Conservation (phyloP, 768 basidiomycete species). For the Mycena galopus region DNA sequence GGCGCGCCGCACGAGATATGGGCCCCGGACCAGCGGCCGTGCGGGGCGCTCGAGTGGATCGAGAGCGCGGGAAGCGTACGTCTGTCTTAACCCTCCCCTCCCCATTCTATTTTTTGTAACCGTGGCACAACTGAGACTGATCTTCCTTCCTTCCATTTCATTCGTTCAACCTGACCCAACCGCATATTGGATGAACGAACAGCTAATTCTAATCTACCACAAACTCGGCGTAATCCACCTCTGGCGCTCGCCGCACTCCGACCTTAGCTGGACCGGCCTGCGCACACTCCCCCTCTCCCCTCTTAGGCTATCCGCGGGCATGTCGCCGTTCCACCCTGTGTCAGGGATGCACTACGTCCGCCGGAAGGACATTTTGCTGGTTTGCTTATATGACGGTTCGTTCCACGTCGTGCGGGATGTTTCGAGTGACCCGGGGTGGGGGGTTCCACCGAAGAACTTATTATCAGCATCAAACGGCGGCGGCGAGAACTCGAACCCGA, state of each 20-base stretch:
- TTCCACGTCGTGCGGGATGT: conserved; percentile 71
- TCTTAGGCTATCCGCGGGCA: conserved; percentile 67
- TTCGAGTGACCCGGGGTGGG: conserved; percentile 61
- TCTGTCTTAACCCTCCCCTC: no score
- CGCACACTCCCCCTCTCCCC: conserved; percentile 58
- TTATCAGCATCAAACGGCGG: no score
- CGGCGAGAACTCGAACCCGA: no score
- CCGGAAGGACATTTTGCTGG: conserved; percentile 63
- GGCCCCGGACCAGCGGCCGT: conserved; percentile 55
- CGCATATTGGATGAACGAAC: not conserved
- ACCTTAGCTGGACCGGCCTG: conserved; percentile 64
- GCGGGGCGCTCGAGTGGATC: conserved; percentile 73
- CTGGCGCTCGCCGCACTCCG: conserved; percentile 57
- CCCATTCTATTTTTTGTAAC: no score
- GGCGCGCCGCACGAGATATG: conserved; percentile 40
- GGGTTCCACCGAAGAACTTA: no score
- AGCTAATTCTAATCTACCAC: conserved; percentile 71
- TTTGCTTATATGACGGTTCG: conserved; percentile 79
- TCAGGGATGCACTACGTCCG: conserved; percentile 71
- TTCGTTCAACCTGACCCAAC: not conserved
- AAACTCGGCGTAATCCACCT: conserved; percentile 73
- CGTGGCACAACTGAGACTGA: no score
- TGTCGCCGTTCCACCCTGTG: conserved; percentile 70
- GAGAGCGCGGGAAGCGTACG: conserved; percentile 56
- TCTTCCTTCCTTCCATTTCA: no score